Evolutionary conservation across 2,329 filamentous ascomycete genomes (phyloP), one percentile per base, ranked within the genome.

Genomic region (Huntiella bhutanensis): DNA sequence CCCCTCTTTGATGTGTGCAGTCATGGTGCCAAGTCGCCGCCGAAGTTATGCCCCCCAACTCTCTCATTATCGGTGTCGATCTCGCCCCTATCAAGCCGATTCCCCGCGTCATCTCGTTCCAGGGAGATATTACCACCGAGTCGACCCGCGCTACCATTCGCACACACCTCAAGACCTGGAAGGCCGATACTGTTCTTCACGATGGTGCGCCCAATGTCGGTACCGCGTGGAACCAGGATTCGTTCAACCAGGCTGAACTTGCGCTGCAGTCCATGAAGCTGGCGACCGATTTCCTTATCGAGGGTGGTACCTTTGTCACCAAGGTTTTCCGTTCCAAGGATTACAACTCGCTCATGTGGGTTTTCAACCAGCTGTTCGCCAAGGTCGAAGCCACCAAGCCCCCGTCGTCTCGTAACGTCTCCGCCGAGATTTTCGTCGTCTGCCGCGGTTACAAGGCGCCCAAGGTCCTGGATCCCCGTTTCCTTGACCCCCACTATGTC

Each of bases 381-480:
- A 92, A 91, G 54, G 91, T 98, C 52, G 88, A 98, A 60, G 88
- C 92, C 42, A 98, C 91, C 4, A 98, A 98, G 62, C 91, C 91
- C 3, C 91, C 91, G 0, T 93, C 86, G 0, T 94, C 85, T 6
- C 74, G 91, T 67, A 95, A 93, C 57, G 88, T 98, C 45, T 95
- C 86, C 5, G 91, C 91, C 53, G 91, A 98, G 68, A 96, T 96
- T 36, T 98, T 98, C 67, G 88, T 96, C 52, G 91, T 98, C 33
- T 96, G 88, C 64, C 77, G 80, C 53, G 91, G 88, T 15, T 98
- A 77, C 69, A 96, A 95, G 64, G 88, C 88, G 0, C 91, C 91
- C 3, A 96, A 95, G 64, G 74, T 77, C 52, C 75, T 98, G 49
- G 91, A 98, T 57, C 86, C 88, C 7, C 83, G 83, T 54, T 92